Evolutionary conservation across 495 filamentous ascomycete genomes (phyloP).

Genomic region (Lichenothelia convexa): DNA sequence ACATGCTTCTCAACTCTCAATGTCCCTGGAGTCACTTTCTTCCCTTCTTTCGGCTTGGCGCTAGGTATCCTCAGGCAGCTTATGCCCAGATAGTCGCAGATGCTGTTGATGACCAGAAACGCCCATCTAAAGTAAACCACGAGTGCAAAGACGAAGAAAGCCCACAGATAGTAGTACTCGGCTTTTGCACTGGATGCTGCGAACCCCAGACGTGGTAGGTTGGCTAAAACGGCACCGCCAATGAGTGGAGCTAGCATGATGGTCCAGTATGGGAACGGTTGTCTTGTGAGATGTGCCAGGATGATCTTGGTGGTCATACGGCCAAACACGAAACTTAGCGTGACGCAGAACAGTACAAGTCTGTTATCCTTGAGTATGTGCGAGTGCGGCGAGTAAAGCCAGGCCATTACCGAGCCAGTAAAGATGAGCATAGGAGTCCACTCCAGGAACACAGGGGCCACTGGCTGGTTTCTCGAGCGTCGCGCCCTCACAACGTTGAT

Average conservation of each 20-base stretch:
- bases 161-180: conserved; percentile 67
- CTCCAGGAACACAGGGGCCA: conserved; percentile 76
- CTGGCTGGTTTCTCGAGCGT: conserved; percentile 47
- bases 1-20: conserved; percentile 1
- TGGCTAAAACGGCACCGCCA: conserved; percentile 64
- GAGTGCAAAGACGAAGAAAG: conserved; percentile 63
- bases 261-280: conserved; percentile 95
- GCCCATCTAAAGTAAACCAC: conserved; percentile 87
- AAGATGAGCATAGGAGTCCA: conserved; percentile 84
- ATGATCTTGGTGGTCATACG: conserved; percentile 99
- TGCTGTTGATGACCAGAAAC: conserved; percentile 70
- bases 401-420: conserved; percentile 51
- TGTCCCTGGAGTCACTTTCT: background rate
- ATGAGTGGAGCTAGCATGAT: conserved; percentile 71
- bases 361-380: conserved; percentile 51
- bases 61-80: conserved; percentile 68
- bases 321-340: conserved; percentile 93
- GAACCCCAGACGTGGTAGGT: conserved; percentile 64
- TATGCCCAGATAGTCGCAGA: conserved; percentile 83
- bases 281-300: conserved; percentile 77
- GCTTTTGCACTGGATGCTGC: conserved; percentile 17
- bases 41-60: conserved; percentile 8
- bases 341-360: conserved; percentile 80
- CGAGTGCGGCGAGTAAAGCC: conserved; percentile 79
- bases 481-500: conserved; percentile 67